Conservation (phyloP, 495 filamentous ascomycete genomes). For the Xylaria castorea region DNA sequence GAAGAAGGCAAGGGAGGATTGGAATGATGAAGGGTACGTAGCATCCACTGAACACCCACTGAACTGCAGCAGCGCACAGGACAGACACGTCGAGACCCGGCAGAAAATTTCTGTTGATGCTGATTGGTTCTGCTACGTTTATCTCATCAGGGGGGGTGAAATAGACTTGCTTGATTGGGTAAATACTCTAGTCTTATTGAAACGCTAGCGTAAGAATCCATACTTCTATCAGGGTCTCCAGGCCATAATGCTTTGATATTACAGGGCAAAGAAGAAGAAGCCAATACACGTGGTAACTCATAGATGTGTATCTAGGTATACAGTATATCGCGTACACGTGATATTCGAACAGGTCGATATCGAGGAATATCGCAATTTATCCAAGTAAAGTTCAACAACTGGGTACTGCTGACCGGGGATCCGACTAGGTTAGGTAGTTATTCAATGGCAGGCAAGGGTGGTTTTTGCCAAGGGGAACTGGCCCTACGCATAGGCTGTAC, state of each 20-base stretch:
- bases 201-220: background rate
- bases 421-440: background rate
- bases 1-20: background rate
- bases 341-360: background rate
- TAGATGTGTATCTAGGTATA: background rate
- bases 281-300: background rate
- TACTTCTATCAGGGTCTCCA: background rate
- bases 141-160: background rate
- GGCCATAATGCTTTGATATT: background rate
- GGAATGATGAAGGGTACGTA: slow-evolving; percentile 19
- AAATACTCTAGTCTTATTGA: slow-evolving; percentile 14
- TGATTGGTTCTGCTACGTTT: slow-evolving; percentile 12
- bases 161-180: slow-evolving; percentile 10
- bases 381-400: background rate
- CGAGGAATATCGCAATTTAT: background rate
- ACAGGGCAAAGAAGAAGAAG: background rate
- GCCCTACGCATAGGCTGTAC: background rate
- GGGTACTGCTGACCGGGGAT: background rate
- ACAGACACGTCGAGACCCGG: slow-evolving; percentile 6
- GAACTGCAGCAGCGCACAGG: background rate
- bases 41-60: slow-evolving; percentile 14
- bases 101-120: slow-evolving; percentile 18
- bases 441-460: background rate
- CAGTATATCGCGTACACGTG: background rate
- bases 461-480: background rate